Evolutionary conservation across 1,284 basidiomycete species (phyloP), one percentile per base, ranked within the genome.

Genomic region (Heterobasidion parviporum): DNA sequence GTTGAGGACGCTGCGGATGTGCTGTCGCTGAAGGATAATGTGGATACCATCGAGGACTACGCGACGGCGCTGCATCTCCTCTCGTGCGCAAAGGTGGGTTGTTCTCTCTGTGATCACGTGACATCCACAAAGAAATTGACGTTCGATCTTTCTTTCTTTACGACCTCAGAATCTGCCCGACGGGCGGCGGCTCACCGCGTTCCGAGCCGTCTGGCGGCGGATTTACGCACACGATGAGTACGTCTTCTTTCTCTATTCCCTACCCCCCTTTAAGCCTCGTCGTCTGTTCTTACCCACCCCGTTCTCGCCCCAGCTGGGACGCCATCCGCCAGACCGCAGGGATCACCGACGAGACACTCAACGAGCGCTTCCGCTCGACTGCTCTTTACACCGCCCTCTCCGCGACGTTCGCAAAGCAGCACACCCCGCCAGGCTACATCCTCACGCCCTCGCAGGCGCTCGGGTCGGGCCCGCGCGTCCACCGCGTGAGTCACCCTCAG

Each of bases 171-270:
- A 79, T 56, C 67, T 92, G 2, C 91, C 92, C 0, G 81, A 85
- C 56, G 80, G 79, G 20, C 76, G 94, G 52, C 79, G 79, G 65
- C 65, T 79, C 41, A 81, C 88, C 34, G 85, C 89, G 2, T 79
- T 92, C 64, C 75, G 83, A 46, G 82, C 81, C 35, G 78, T 92
- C 16, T 98, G 94, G 95, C 79, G 94, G 43, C 77, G 95, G 34
- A 81, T 95, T 50, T 95, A 92, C 65, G 77, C 90, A 47, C 83
- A 90, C 54, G 94, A 98, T 67, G 85, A 97, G 92, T 95, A 67
- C 63, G 85, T 74, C 8, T 34, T n/a, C 38, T 49, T 43, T 14
- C 43, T 53, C 43, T 8, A 4, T 6, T 14, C 1, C 18, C 26
- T 6, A 34, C 14, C 15, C 35, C 8, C 34, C 44, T 35, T 34